A percentile compares a stretch with the other conserved stretches of the same genome.
Conservation (phyloP, 176 grass and related monocot genomes). For the bread wheat (Triticum aestivum) region IWGSC_CS_RefSeq_v2.1 NC_057809.1:17394429-17394928, state of each 20-base stretch:
- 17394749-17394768: conserved; percentile 75
- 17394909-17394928: conserved; percentile 54
- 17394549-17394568: conserved; percentile 73
- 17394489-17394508: background rate
- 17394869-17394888: background rate
- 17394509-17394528: too few species aligned
- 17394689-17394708: conserved; percentile 73
- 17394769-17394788: conserved; percentile 81
- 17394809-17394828: conserved; percentile 68
- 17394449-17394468: background rate
- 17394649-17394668: conserved; percentile 92
- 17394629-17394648: conserved; percentile 85
- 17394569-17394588: conserved; percentile 85
- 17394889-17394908: background rate
- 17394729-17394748: conserved; percentile 84
- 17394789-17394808: conserved; percentile 88
- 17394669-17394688: conserved; percentile 71
- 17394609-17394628: conserved; percentile 72
- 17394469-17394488: too few species aligned
- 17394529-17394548: background rate
- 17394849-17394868: background rate
- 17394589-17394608: conserved; percentile 57
- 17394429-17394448: background rate
- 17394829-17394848: conserved; percentile 81
- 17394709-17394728: conserved; percentile 66